Evolutionary conservation across 805 yeast genomes (phyloP).

Genomic region (Zygosaccharomyces siamensis): DNA sequence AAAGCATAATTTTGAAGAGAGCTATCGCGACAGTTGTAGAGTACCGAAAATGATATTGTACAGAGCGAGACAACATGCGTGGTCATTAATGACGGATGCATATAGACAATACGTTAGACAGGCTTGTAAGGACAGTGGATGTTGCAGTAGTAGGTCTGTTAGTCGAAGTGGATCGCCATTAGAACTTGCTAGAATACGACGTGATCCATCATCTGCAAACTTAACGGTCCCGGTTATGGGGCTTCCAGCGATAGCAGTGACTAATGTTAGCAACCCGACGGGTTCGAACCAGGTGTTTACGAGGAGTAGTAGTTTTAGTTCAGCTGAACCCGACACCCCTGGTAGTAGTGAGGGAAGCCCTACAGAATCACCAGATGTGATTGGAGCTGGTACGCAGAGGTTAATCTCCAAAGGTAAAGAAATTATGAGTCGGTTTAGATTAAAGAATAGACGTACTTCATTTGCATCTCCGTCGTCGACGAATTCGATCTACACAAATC

Average conservation of each 20-base stretch:
- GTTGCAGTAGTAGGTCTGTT: background rate
- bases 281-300: background rate
- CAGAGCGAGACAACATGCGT: slow-evolving; percentile 25
- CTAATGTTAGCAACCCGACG: background rate
- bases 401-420: slow-evolving; percentile 12
- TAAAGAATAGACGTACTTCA: slow-evolving; percentile 9
- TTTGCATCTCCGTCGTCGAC: slow-evolving; percentile 6
- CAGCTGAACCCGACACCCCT: slow-evolving; percentile 5
- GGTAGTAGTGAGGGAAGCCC: background rate
- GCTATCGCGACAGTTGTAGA: slow-evolving; percentile 6
- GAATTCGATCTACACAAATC: slow-evolving; percentile 3
- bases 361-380: slow-evolving; percentile 4
- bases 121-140: background rate
- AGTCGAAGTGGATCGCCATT: background rate
- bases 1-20: slow-evolving; percentile 19
- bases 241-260: background rate
- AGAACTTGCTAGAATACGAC: background rate
- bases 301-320: slow-evolving; percentile 5
- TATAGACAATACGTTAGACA: slow-evolving; percentile 19
- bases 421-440: slow-evolving; percentile 8
- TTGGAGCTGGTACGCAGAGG: slow-evolving; percentile 7
- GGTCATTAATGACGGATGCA: slow-evolving; percentile 27
- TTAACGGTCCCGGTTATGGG: background rate
- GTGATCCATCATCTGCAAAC: background rate
- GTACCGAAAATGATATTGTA: slow-evolving; percentile 15